Evolutionary conservation across 2,329 filamentous ascomycete genomes (phyloP).

Genomic region (Parastagonospora nodorum): DNA sequence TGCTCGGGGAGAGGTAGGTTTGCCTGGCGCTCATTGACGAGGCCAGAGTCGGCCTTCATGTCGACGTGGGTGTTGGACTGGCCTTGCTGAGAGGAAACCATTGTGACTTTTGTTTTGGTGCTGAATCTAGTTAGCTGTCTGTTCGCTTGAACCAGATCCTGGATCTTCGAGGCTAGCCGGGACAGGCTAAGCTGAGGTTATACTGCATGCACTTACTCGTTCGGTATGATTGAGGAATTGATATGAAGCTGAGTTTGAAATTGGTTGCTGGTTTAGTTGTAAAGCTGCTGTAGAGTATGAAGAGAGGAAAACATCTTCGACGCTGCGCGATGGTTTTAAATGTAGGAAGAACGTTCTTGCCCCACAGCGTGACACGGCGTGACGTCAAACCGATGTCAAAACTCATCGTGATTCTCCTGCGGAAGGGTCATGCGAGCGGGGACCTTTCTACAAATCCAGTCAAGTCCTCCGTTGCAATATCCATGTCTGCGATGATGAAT

Average conservation of each 20-base stretch:
- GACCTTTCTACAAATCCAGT: constrained; percentile 9
- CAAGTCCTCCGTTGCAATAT: background rate
- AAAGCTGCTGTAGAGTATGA: constrained; percentile 5
- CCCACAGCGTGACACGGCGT: constrained; percentile 11
- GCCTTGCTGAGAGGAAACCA: constrained; percentile 35
- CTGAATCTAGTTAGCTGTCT: constrained; percentile 7
- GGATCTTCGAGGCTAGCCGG: background rate
- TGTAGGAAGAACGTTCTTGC: constrained; percentile 3
- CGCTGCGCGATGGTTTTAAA: constrained; percentile 16
- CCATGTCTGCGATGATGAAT: background rate
- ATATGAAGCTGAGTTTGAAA: background rate
- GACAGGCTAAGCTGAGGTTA: background rate
- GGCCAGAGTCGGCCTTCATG: constrained; percentile 46
- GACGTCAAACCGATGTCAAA: constrained; percentile 20
- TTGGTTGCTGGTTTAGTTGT: background rate
- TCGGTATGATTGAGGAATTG: constrained; percentile 4
- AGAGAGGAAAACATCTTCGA: background rate
- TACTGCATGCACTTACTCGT: constrained; percentile 9
- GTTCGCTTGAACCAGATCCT: background rate
- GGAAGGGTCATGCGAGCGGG: constrained; percentile 10
- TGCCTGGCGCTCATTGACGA: constrained; percentile 70
- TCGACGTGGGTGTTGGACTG: constrained; percentile 23
- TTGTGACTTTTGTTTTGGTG: constrained; percentile 10
- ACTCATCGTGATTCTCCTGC: constrained; percentile 10
- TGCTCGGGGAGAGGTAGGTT: constrained; percentile 82